phyloP scores from a whole-genome alignment of 2,329 filamentous ascomycete species.

The Penicillium crustosum region DNA sequence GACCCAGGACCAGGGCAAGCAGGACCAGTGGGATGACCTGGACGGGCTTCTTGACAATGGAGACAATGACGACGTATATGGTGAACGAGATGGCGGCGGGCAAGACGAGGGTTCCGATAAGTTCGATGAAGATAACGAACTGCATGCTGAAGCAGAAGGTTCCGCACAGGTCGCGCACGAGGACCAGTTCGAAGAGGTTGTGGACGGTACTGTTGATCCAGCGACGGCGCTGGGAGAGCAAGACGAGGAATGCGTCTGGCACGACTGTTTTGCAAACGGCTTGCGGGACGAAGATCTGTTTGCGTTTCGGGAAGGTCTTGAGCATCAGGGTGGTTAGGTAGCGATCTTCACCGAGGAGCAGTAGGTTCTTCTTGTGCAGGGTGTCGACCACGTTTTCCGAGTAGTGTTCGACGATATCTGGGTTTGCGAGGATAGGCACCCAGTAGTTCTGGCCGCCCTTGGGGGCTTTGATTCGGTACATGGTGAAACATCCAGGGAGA shows the following conservation, averaged over 20 bases:
- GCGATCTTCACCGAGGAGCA: constrained; percentile 89
- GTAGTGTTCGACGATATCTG: constrained; percentile 98
- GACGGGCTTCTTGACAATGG: constrained; percentile 72
- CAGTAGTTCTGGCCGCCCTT: constrained; percentile 99
- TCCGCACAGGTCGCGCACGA: constrained; percentile 93
- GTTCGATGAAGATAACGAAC: constrained; percentile 93
- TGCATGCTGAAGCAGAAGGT: constrained; percentile 99
- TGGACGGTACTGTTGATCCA: constrained; percentile 99
- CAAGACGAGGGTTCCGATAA: constrained; percentile 89
- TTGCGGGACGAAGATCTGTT: constrained; percentile 97
- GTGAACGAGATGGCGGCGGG: constrained; percentile 97
- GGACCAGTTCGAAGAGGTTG: constrained; percentile 94
- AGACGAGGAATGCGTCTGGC: constrained; percentile 85
- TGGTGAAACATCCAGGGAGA: constrained; percentile 97
- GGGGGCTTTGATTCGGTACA: constrained; percentile 99
- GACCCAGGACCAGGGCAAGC: constrained; percentile 84
- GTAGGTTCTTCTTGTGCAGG: constrained; percentile 93
- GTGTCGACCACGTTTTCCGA: constrained; percentile 99
- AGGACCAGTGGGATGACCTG: constrained; percentile 90
- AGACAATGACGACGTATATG: constrained; percentile 88
- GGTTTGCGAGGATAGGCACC: constrained; percentile 97
- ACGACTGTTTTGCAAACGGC: constrained; percentile 99
- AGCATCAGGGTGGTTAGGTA: constrained; percentile 97
- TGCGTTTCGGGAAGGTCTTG: constrained; percentile 97
- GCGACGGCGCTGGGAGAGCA: constrained; percentile 89